Base-by-base conservation (phyloP, 2,329 filamentous ascomycete species). In the Phaeophleospora eucalypticola region DNA sequence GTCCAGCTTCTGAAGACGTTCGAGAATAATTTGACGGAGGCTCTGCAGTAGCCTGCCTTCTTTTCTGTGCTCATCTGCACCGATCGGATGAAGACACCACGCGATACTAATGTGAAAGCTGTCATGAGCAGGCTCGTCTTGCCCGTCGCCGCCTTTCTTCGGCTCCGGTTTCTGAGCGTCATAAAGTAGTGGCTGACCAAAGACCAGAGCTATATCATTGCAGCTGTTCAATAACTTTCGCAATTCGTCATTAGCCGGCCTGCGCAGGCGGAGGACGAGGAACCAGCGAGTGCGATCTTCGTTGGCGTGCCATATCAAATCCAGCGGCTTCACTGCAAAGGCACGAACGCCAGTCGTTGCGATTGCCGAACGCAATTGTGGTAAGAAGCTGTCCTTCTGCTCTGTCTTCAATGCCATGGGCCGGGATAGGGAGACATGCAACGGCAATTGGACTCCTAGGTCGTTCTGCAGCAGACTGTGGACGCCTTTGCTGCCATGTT, bases 361-460 rank as follows among this genome's bases (percentile, higher is more conserved):
- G 46, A 85, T 56, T 7, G 68, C 59, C 1, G 66, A 62, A 29
- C 69, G 65, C 4, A 95, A 65, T 0, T 68, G 66, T 3, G 77
- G 68, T 4, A 86, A 71, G 62, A 95, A 96, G 0, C 54, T 58
- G 20, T 84, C 80, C 56, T 87, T 88, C 53, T 84, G 76, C n/a
- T 82, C 75, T 0, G 87, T 89, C 39, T 74, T 72, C 24, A 98
- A 79, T 10, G 83, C 78, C 41, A 97, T 72, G 0, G 93, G 86
- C 4, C 88, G 79, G 6, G 93, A 97, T 4, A 98, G 77, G 57
- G 89, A 95, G 61, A 98, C 83, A 68, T 98, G 93, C 38, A 98
- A 76, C 2, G 91, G 91, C 41, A 88, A 73, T 4, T 86, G 83
- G 4, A 83, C 82, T 48, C 82, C 86, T 0, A 96, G 78, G 48